Evolutionary conservation across 768 basidiomycete species (phyloP).

Genomic region (Collybia sp.): DNA sequence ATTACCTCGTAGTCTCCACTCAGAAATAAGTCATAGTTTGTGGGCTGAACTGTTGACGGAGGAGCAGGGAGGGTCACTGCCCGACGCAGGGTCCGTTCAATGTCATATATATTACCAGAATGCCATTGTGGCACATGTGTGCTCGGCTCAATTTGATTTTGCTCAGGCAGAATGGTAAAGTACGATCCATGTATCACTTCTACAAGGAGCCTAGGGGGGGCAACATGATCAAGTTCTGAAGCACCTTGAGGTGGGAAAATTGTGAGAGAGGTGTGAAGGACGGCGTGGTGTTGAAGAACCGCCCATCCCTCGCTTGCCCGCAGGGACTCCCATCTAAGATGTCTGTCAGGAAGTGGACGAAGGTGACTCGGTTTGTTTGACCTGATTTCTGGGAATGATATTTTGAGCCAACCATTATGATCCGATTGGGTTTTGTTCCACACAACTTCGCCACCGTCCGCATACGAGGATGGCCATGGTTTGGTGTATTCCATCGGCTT

Average conservation of each 20-base stretch:
- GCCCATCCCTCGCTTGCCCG: conserved; percentile 85
- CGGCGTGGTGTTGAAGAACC: conserved; percentile 72
- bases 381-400: conserved; percentile 66
- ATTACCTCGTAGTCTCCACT: conserved; percentile 81
- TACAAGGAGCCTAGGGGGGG: conserved; percentile 45
- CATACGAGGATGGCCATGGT: conserved; percentile 64
- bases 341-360: too few relatives aligned
- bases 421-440: conserved; percentile 48
- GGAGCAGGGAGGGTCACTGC: conserved; percentile 42
- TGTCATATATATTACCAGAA: conserved; percentile 81
- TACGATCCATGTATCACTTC: conserved; percentile 71
- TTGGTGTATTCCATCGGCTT: conserved; percentile 42
- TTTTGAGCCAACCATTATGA: conserved; percentile 41
- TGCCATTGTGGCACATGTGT: conserved; percentile 54
- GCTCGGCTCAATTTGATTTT: conserved; percentile 10
- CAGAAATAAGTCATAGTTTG: conserved; percentile 63
- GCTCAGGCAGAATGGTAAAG: conserved; percentile 59
- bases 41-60: conserved; percentile 37
- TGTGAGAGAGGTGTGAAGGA: conserved; percentile 62
- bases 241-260: conserved; percentile 39
- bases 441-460: conserved; percentile 52
- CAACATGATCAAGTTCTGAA: conserved; percentile 1
- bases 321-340: conserved; percentile 61
- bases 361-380: conserved; percentile 15
- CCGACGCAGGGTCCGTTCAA: conserved; percentile 48